Evolutionary conservation across 805 yeast species (phyloP).

Genomic region (Huiozyma naganishii): DNA sequence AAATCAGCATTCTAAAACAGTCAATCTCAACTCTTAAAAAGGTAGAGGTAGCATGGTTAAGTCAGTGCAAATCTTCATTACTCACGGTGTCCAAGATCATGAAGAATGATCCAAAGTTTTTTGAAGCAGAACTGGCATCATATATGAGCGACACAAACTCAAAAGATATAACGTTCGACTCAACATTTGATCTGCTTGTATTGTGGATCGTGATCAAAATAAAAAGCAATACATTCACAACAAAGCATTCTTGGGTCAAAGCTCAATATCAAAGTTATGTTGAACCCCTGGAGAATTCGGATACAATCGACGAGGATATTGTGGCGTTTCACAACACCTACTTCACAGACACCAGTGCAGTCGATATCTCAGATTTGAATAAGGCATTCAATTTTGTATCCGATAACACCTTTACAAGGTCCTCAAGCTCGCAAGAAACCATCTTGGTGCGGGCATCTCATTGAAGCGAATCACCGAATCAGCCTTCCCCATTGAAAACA

Average conservation of each 20-base stretch:
- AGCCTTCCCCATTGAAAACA: neutral
- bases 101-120: slow-evolving; percentile 41
- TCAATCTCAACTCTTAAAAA: slow-evolving; percentile 36
- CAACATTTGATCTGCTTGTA: slow-evolving; percentile 38
- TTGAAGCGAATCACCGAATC: neutral
- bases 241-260: slow-evolving; percentile 13
- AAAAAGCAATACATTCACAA: slow-evolving; percentile 6
- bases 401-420: slow-evolving; percentile 15
- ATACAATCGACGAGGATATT: slow-evolving; percentile 2
- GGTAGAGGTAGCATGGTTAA: slow-evolving; percentile 40
- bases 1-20: slow-evolving; percentile 35
- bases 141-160: slow-evolving; percentile 35
- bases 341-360: slow-evolving; percentile 2
- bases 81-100: slow-evolving; percentile 41
- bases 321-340: slow-evolving; percentile 6
- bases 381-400: slow-evolving; percentile 11
- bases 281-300: neutral
- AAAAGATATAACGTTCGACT: slow-evolving; percentile 34
- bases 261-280: slow-evolving; percentile 4
- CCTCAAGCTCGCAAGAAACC: slow-evolving; percentile 14
- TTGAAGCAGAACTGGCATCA: slow-evolving; percentile 35
- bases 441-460: slow-evolving; percentile 10
- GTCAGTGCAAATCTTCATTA: slow-evolving; percentile 32
- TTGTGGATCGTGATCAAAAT: slow-evolving; percentile 20
- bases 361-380: slow-evolving; percentile 6